Conservation (phyloP, 345 rosid species). For the Chamaenerion angustifolium region DNA sequence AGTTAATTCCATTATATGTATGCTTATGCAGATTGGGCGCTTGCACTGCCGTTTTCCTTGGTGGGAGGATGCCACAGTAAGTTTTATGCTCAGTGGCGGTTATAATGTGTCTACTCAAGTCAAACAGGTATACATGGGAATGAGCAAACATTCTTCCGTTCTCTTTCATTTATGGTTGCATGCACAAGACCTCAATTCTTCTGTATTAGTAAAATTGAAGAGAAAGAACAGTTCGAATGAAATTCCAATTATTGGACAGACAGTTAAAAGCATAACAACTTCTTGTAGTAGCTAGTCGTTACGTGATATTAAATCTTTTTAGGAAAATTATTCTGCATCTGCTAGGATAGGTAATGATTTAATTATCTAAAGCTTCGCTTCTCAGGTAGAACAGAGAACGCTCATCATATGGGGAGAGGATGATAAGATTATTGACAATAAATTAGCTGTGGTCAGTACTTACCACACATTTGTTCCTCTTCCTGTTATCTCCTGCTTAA, state of each 20-base stretch:
- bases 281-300: too few relatives aligned
- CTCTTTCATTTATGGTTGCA: too few relatives aligned
- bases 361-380: neutral
- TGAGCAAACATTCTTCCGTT: too few relatives aligned
- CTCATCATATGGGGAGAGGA: conserved; percentile 87
- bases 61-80: conserved; percentile 88
- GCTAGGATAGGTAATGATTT: too few relatives aligned
- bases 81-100: conserved; percentile 81
- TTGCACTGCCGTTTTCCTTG: conserved; percentile 79
- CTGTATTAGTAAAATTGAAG: too few relatives aligned
- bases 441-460: conserved; percentile 55
- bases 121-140: conserved; percentile 30
- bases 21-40: conserved; percentile 48
- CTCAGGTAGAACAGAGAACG: conserved; percentile 61
- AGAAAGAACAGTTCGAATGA: too few relatives aligned
- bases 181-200: too few relatives aligned
- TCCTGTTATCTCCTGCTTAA: neutral
- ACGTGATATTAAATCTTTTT: too few relatives aligned
- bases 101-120: conserved; percentile 50
- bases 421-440: conserved; percentile 68
- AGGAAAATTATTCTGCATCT: too few relatives aligned
- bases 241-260: too few relatives aligned
- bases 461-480: neutral
- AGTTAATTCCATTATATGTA: neutral
- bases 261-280: too few relatives aligned